A percentile compares a stretch with the other conserved stretches of the same genome.
Evolutionary conservation across 148 eudicot genomes (phyloP).

Genomic region (Vaccinium corymbosum): DNA sequence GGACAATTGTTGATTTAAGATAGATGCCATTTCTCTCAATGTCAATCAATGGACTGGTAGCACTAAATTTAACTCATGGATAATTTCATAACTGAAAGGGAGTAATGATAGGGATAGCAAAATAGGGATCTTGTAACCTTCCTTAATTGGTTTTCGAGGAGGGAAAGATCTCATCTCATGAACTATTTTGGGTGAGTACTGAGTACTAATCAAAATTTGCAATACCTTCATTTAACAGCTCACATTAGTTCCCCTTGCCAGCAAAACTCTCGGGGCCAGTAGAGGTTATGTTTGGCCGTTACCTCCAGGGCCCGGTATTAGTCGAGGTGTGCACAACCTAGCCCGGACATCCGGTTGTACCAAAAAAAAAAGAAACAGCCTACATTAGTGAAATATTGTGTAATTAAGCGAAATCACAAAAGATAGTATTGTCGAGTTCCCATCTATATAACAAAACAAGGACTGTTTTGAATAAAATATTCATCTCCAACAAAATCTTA

Average conservation of each 20-base stretch:
- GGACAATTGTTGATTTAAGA: background rate
- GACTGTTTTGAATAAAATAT: too few relatives aligned
- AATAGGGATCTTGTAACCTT: background rate
- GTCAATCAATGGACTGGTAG: background rate
- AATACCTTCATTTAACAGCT: background rate
- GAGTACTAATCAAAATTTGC: background rate
- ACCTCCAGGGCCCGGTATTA: too few relatives aligned
- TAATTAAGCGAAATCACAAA: too few relatives aligned
- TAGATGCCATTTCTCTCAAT: background rate
- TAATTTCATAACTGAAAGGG: background rate
- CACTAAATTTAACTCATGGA: background rate
- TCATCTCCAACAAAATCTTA: too few relatives aligned
- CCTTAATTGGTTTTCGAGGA: background rate
- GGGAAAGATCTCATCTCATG: background rate
- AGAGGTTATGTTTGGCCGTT: too few relatives aligned
- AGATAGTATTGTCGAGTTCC: background rate
- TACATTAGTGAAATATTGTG: too few relatives aligned
- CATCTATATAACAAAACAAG: too few relatives aligned
- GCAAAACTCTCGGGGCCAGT: too few relatives aligned
- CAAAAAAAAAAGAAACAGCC: background rate
- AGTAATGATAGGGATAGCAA: background rate
- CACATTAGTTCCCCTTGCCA: too few relatives aligned
- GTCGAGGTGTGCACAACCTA: too few relatives aligned
- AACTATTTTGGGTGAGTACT: background rate
- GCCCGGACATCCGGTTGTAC: too few relatives aligned